A percentile compares a stretch with the other conserved stretches of the same genome.
Conservation (phyloP, 148 eudicot species). For the Cornus kousa region DNA sequence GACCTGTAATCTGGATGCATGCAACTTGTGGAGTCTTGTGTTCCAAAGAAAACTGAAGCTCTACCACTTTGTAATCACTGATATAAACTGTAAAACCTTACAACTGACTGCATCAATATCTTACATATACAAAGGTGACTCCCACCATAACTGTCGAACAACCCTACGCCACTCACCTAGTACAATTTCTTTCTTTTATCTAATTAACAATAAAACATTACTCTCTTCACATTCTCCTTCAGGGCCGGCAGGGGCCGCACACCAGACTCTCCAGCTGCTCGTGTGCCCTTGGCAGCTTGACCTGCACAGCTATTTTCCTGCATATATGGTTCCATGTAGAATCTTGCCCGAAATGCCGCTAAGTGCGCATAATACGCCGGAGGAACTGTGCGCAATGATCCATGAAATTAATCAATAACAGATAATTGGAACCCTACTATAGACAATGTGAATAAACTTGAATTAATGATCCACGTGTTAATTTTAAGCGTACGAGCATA, state of each 20-base stretch:
- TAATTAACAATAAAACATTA: conserved; percentile 61
- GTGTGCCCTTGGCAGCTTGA: conserved; percentile 28
- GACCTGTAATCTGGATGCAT: not conserved
- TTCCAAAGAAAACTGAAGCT: conserved; percentile 1
- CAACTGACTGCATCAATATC: conserved; percentile 10
- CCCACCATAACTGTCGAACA: not conserved
- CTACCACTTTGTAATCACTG: not conserved
- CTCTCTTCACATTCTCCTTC: conserved; percentile 68
- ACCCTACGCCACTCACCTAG: not conserved
- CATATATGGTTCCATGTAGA: conserved; percentile 66
- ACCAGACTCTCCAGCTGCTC: conserved; percentile 33
- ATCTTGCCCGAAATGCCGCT: conserved; percentile 76
- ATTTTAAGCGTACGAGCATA: too few species aligned
- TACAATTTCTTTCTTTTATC: not conserved
- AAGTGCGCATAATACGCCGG: conserved; percentile 89
- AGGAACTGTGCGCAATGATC: conserved; percentile 48
- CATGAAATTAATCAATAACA: not conserved
- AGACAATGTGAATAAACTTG: too few species aligned
- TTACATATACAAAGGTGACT: conserved; percentile 8
- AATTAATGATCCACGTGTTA: too few species aligned
- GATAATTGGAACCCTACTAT: too few species aligned
- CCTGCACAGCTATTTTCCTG: conserved; percentile 38
- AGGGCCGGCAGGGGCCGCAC: conserved; percentile 64
- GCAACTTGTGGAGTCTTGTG: not conserved
- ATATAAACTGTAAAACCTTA: conserved; percentile 2